These are phyloP conservation scores for Penicillium nucicola DNA, from an alignment of 495 filamentous ascomycete genomes.

Conservation along the genomic window DNA sequence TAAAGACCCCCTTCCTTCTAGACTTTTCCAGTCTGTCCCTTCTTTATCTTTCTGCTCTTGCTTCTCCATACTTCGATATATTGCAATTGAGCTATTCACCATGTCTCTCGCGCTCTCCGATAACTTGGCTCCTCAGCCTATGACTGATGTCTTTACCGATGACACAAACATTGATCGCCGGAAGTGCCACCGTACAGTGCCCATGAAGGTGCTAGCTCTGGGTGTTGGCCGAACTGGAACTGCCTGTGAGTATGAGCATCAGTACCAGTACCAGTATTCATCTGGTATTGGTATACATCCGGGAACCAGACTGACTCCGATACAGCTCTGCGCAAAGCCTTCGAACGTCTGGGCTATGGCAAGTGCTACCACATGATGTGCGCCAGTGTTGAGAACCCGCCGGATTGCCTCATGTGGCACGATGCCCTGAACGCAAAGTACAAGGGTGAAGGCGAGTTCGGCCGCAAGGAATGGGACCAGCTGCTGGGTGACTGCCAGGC, in stretches of 20 bases:
- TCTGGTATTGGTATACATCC: not conserved
- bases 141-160: slow-evolving; percentile 47
- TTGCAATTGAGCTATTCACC: slow-evolving; percentile 11
- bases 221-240: slow-evolving; percentile 66
- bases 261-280: no score
- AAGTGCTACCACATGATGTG: slow-evolving; percentile 69
- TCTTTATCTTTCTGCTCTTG: slow-evolving; percentile 13
- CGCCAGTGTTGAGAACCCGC: slow-evolving; percentile 57
- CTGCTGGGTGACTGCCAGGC: slow-evolving; percentile 64
- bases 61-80: not conserved
- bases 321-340: slow-evolving; percentile 55
- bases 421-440: slow-evolving; percentile 65
- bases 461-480: slow-evolving; percentile 64
- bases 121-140: slow-evolving; percentile 43
- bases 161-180: slow-evolving; percentile 62
- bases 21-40: slow-evolving; percentile 28
- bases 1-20: slow-evolving; percentile 22
- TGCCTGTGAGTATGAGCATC: slow-evolving; percentile 55
- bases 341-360: slow-evolving; percentile 57
- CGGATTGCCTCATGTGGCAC: slow-evolving; percentile 60
- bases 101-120: slow-evolving; percentile 45
- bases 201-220: slow-evolving; percentile 63
- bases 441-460: slow-evolving; percentile 57
- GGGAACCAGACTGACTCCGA: slow-evolving; percentile 5
- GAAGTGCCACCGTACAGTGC: slow-evolving; percentile 59